Base-by-base conservation (phyloP, 1,139 yeast genomes). In the Yamadazyma diospyri region DNA sequence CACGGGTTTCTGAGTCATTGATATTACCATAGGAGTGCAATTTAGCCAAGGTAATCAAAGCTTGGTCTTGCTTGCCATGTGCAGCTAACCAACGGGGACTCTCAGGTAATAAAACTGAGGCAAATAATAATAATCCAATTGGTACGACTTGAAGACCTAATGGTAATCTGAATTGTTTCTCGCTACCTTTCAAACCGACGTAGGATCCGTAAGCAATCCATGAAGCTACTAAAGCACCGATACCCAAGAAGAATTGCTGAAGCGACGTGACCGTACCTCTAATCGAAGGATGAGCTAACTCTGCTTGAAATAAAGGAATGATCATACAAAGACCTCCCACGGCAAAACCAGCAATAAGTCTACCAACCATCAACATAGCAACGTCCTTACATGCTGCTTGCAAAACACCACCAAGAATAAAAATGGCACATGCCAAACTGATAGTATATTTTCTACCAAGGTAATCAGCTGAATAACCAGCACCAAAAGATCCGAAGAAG, bases 31-130 rank as follows among this genome's bases (percentile, higher is more conserved):
- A 42, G 25, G 48, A 40, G 35, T 53, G 57, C 29, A 44, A 45
- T 18, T 51, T 46, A 11, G 50, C 53, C 17, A 56, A 42, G 4
- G 57, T 47, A 4, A 25, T 29, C 22, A 47, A 41, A 2, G 82
- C 80, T 14, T 58, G 55, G 3, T 57, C 58, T 11, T 54, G 41
- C 19, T 62, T 49, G 4, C 64, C 66, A 18, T 57, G 57, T 12
- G 65, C 53, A 8, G 75, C 59, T 23, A 74, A 55, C 64, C 67
- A 76, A 35, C 83, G 58, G 2, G 84, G 84, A 3, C 80, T 70
- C 46, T 78, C 84, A 1, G 84, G 83, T 16, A 77, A 61, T 37
- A 69, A 60, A 28, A 57, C 61, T 16, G 67, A 50, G 9, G 38
- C 40, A 35, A 48, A 32, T 30, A 44, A 36, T 32, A 50, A 43